Conservation (phyloP, 495 filamentous ascomycete species). For the Aspergillus mulundensis region DNA sequence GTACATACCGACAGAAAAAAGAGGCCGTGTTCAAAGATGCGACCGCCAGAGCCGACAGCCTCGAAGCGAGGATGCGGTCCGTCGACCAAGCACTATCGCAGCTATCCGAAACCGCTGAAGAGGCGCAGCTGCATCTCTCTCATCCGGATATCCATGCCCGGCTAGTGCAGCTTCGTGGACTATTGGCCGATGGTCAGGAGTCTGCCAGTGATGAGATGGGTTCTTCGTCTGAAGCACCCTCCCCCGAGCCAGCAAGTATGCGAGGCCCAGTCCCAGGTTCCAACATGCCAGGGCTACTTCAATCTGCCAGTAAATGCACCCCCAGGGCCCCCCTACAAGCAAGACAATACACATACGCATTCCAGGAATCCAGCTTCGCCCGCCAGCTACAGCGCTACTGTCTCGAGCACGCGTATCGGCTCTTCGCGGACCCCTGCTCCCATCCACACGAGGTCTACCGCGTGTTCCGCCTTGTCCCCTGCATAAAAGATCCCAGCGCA, state of each 20-base stretch:
- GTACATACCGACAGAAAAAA: constrained; percentile 78
- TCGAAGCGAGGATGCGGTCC: constrained; percentile 51
- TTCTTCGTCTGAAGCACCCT: too few relatives aligned
- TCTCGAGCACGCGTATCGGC: constrained; percentile 57
- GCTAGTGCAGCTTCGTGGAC: not conserved
- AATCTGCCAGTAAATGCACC: not conserved
- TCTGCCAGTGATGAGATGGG: not conserved
- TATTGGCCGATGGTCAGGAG: not conserved
- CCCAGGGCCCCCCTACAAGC: not conserved
- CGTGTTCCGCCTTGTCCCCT: constrained; percentile 66
- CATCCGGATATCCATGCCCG: constrained; percentile 7
- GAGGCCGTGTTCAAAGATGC: constrained; percentile 70
- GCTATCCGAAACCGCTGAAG: not conserved
- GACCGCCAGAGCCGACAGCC: constrained; percentile 56
- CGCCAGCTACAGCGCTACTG: constrained; percentile 64
- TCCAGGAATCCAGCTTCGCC: constrained; percentile 66
- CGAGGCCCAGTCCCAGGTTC: too few relatives aligned
- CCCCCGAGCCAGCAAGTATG: too few relatives aligned
- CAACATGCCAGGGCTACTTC: too few relatives aligned
- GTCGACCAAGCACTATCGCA: not conserved
- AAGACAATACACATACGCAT: constrained; percentile 24
- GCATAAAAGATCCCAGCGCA: constrained; percentile 49
- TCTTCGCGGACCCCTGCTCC: constrained; percentile 54
- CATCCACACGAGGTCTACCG: constrained; percentile 47
- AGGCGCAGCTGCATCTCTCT: constrained; percentile 3